phyloP scores from a whole-genome alignment of 495 filamentous ascomycete species.

The Neurospora sp. region DNA sequence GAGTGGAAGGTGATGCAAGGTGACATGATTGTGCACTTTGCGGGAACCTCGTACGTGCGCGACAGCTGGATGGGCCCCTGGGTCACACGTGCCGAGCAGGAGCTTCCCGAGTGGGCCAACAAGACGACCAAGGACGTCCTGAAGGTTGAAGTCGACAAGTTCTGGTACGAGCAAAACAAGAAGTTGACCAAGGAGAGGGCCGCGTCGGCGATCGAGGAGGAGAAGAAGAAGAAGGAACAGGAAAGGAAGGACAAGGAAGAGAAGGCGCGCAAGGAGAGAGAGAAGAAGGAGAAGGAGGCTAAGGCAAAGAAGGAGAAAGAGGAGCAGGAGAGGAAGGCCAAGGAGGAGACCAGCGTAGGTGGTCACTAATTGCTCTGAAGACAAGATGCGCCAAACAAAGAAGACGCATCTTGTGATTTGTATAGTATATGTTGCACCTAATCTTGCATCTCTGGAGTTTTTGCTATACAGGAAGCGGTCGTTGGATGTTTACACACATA shows the following conservation, averaged over 20 bases:
- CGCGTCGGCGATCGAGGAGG: constrained; percentile 3
- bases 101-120: constrained; percentile 16
- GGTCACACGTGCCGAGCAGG: constrained; percentile 11
- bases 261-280: constrained; percentile 4
- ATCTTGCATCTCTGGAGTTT: not conserved
- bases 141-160: constrained; percentile 5
- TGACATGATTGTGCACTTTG: constrained; percentile 18
- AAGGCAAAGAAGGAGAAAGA: constrained; percentile 5
- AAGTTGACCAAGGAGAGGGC: constrained; percentile 2
- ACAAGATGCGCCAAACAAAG: not conserved
- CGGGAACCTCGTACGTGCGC: constrained; percentile 12
- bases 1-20: constrained; percentile 22
- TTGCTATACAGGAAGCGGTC: not conserved
- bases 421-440: not conserved
- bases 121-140: constrained; percentile 6
- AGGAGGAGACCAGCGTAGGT: not conserved
- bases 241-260: constrained; percentile 5
- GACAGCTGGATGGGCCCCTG: constrained; percentile 22
- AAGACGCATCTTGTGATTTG: not conserved
- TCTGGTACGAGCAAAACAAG: constrained; percentile 5
- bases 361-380: not conserved
- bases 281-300: not conserved
- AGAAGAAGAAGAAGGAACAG: not conserved
- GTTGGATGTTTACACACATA: not conserved
- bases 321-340: constrained; percentile 3